A percentile compares a stretch with the other conserved stretches of the same genome.
phyloP scores from a whole-genome alignment of 2,329 filamentous ascomycete species.

The Helotiales sp. region DNA sequence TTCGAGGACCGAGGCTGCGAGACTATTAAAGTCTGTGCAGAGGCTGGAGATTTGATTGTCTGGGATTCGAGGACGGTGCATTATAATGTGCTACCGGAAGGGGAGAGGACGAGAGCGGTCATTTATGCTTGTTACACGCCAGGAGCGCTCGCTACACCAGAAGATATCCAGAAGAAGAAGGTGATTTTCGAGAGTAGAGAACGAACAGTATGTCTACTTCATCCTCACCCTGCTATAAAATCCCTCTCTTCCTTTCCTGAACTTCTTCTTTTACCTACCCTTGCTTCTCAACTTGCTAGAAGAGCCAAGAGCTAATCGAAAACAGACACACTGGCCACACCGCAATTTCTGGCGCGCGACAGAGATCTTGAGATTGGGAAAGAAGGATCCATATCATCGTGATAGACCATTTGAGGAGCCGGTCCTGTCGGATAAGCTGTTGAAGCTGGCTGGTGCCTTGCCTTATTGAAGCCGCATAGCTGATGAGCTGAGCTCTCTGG shows the following conservation, averaged over 20 bases:
- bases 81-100: constrained; percentile 39
- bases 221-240: too few species aligned
- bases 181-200: constrained; percentile 8
- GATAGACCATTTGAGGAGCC: constrained; percentile 9
- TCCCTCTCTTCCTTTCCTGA: too few species aligned
- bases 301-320: neutral
- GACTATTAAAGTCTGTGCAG: constrained; percentile 40
- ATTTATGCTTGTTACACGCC: constrained; percentile 16
- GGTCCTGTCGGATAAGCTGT: neutral
- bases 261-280: too few species aligned
- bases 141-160: neutral
- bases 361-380: neutral
- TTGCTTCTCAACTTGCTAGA: neutral
- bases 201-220: constrained; percentile 5
- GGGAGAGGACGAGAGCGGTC: constrained; percentile 27
- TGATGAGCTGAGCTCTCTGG: too few species aligned
- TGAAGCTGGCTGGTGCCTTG: constrained; percentile 3
- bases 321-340: neutral
- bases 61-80: constrained; percentile 49
- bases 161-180: constrained; percentile 9
- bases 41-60: constrained; percentile 43
- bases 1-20: constrained; percentile 41
- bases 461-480: neutral
- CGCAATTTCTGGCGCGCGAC: neutral
- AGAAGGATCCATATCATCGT: constrained; percentile 5